These are phyloP conservation scores for Aulographum hederae DNA, from an alignment of 2,329 filamentous ascomycete genomes.

Conservation along the genomic window DNA sequence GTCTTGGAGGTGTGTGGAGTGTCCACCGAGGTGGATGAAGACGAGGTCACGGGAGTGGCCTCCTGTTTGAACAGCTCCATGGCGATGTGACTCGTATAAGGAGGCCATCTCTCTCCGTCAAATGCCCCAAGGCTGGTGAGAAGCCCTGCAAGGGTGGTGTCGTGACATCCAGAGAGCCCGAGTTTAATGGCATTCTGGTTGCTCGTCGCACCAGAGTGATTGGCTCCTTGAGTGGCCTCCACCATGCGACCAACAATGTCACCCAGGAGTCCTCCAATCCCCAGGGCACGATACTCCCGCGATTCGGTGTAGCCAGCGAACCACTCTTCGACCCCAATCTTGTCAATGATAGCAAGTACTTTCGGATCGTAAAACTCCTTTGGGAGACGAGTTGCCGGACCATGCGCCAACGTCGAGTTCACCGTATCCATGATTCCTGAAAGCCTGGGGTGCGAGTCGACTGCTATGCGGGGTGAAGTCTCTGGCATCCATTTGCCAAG, in stretches of 20 bases:
- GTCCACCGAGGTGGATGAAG: slow-evolving; percentile 2
- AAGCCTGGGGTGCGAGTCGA: slow-evolving; percentile 68
- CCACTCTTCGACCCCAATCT: slow-evolving; percentile 79
- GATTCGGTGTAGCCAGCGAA: slow-evolving; percentile 73
- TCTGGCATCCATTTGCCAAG: slow-evolving; percentile 77
- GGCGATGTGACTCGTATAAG: slow-evolving; percentile 82
- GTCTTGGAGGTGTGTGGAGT: slow-evolving; percentile 6
- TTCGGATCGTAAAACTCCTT: slow-evolving; percentile 72
- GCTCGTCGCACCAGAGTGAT: slow-evolving; percentile 21
- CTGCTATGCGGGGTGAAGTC: slow-evolving; percentile 45
- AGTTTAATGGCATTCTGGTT: slow-evolving; percentile 45
- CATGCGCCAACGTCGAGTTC: slow-evolving; percentile 76
- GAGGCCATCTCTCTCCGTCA: slow-evolving; percentile 60
- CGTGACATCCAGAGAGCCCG: slow-evolving; percentile 72
- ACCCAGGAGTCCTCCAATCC: slow-evolving; percentile 70
- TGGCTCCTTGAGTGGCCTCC: slow-evolving; percentile 16
- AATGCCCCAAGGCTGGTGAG: slow-evolving; percentile 67
- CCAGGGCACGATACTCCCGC: slow-evolving; percentile 70
- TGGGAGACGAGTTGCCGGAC: slow-evolving; percentile 59
- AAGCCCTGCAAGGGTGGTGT: slow-evolving; percentile 74
- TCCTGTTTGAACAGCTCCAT: slow-evolving; percentile 62
- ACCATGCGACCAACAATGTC: slow-evolving; percentile 47
- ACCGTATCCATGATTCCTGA: slow-evolving; percentile 89
- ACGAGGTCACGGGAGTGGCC: slow-evolving; percentile 3
- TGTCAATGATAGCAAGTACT: slow-evolving; percentile 48